phyloP scores from a whole-genome alignment of 2,329 filamentous ascomycete genomes.

The Pseudogymnoascus sp. region DNA sequence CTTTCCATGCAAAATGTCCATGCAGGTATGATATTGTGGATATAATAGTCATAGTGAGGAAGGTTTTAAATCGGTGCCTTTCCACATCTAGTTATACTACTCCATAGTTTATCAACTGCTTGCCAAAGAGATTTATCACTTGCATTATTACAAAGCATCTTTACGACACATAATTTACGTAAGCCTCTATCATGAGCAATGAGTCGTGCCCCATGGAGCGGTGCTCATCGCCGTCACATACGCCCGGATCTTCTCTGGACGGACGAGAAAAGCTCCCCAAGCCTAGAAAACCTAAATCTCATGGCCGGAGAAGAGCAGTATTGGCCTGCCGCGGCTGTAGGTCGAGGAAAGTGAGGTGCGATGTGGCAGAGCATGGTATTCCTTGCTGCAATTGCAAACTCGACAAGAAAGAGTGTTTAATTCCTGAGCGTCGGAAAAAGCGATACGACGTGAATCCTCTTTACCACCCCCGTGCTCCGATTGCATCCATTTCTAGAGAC shows the following conservation, averaged over 20 bases:
- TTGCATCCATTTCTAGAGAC: not conserved
- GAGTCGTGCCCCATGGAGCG: not conserved
- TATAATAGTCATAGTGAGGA: not conserved
- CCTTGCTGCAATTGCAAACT: not conserved
- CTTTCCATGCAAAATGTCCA: not conserved
- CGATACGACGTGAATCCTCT: not conserved
- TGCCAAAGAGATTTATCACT: not conserved
- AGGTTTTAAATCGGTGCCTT: not conserved
- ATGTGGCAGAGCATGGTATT: not conserved
- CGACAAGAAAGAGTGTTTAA: not conserved
- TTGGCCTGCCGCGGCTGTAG: not conserved
- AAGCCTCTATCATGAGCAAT: not conserved
- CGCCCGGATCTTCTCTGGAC: not conserved
- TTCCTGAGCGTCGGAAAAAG: not conserved
- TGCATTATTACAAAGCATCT: not conserved
- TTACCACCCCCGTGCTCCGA: not conserved
- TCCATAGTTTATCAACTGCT: not conserved
- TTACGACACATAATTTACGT: not conserved
- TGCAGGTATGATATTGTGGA: not conserved
- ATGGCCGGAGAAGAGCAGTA: not conserved
- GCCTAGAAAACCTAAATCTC: not conserved
- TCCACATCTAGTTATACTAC: not conserved
- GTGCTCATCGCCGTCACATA: not conserved
- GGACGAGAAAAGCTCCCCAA: not conserved
- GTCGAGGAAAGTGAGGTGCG: not conserved